These are phyloP conservation scores for Fraxinus angustifolia DNA, from an alignment of 305 asterid species.

Conservation along the genomic window DNA sequence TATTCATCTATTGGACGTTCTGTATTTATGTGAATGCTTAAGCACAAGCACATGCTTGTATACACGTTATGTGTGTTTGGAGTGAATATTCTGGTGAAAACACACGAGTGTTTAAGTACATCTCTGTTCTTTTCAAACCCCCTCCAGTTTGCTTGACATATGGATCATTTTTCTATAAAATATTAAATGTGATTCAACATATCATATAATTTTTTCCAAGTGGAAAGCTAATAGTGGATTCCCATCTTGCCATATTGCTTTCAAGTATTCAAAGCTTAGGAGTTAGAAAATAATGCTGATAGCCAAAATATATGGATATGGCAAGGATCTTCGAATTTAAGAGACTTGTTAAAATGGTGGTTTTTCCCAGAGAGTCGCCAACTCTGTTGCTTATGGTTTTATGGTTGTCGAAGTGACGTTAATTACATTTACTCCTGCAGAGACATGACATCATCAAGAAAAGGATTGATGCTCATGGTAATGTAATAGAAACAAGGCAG, in stretches of 20 bases:
- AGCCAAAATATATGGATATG: not conserved
- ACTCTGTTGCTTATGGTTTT: not conserved
- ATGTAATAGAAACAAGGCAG: conserved; percentile 79
- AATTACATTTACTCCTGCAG: conserved; percentile 44
- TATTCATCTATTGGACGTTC: not conserved
- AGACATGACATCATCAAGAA: conserved; percentile 90
- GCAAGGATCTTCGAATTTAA: conserved; percentile 1
- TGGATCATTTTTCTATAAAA: not conserved
- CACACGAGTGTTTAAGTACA: not conserved
- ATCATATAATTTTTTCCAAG: not conserved
- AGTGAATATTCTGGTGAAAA: conserved; percentile 6
- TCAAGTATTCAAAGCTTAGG: not conserved
- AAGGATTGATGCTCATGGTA: conserved; percentile 85
- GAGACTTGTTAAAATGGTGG: not conserved
- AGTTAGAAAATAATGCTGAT: not conserved
- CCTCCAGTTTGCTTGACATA: conserved; percentile 3
- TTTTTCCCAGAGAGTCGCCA: conserved; percentile 5
- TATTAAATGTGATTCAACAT: not conserved
- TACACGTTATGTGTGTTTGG: conserved; percentile 6
- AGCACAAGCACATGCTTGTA: not conserved
- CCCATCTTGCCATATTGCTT: conserved; percentile 15
- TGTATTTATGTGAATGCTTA: not conserved
- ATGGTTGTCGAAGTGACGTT: conserved; percentile 21
- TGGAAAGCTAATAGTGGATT: not conserved
- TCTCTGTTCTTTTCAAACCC: conserved; percentile 10